Base-by-base conservation (phyloP, 441 rosid species). In the Biscutella laevigata region DNA sequence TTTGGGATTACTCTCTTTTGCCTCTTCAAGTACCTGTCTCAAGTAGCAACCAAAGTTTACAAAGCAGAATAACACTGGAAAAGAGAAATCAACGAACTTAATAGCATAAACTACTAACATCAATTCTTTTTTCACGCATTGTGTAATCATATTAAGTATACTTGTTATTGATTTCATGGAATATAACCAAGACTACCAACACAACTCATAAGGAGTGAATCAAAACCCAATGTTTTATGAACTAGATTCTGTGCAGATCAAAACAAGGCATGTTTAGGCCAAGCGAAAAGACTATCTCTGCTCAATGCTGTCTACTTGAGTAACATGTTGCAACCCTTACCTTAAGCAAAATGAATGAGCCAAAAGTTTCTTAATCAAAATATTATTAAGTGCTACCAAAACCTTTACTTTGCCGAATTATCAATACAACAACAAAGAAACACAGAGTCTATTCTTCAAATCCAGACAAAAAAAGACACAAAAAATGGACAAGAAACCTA, bases 401-500 rank as follows among this genome's bases (percentile, higher is more conserved):
- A 2, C 10, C 2, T 49, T n/a, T 5, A n/a, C 2, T 28, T 10
- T 50, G 22, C 29, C 33, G 38, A 10, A 4, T 20, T 1, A 36
- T 0, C 4, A 45, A 35, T 26, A 55, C 5, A 30, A 42, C 14
- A 6, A 16, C 7, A 53, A 15, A 4, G 13, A 27, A 51, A 34
- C 15, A 30, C 15, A 30, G 33, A 33, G 24, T 34, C 25, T 52
- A 27, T 6, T 50, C 29, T 16, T n/a, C 41, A 27, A 26, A 3
- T 17, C 20, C 20, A 17, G 20, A 17, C 1, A n/a, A 33, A 59
- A 37, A 43, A 6, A 20, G 16, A 33, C 22, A 0, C 36, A 15
- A 1, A 15, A 21, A 40, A 71, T 61, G 40, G 42, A 71, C 64
- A 68, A 66, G 71, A 53, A 71, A 83, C 88, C 83, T 82, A 82